Evolutionary conservation across 2,329 filamentous ascomycete species (phyloP), one percentile per base, ranked within the genome.

Genomic region (Ceratocystis destructans): DNA sequence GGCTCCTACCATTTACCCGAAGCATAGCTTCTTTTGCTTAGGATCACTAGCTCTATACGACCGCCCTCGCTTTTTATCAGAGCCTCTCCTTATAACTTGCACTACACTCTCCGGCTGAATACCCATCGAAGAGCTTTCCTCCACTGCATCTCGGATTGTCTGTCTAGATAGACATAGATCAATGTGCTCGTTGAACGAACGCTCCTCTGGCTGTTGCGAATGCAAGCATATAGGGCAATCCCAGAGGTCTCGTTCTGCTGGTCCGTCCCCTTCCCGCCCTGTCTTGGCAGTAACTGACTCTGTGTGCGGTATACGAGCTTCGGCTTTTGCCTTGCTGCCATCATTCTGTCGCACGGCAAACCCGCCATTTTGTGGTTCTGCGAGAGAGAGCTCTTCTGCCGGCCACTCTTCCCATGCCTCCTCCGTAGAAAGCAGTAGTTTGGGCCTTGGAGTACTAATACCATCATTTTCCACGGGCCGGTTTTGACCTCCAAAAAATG

Each of bases 111-210:
- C 48, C 44, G 25, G 44, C 33, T 72, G 63, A 62, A 72, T 72
- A 68, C 79, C 75, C 66, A 45, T 28, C 5, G 12, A 33, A 10
- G 59, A 61, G 41, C 33, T 64, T 37, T 80, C 80, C 67, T 89
- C 86, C 0, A 94, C 86, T 0, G 85, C 87, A 71, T 96, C 90
- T 59, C 87, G 87, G 71, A 99, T 97, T 0, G 90, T 89, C 72
- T 89, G 85, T 66, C 87, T 82, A 0, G 92, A 96, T 1, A 99
- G 81, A 74, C 94, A 99, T 7, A 88, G 82, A 73, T 99, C 94
- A 64, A 99, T 91, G 72, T 99, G 94, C 66, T 88, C 84, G 70
- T 99, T 99, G 76, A 97, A 96, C 0, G 77, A 78, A 59, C 80
- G 81, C 73, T 96, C 90, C 62, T 93, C 82, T 0, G 90, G 83